Percentiles rank a stretch among this genome's conserved stretches.
Conservation (phyloP, 2,329 filamentous ascomycete genomes). For the Akanthomyces uredinophilus region DNA sequence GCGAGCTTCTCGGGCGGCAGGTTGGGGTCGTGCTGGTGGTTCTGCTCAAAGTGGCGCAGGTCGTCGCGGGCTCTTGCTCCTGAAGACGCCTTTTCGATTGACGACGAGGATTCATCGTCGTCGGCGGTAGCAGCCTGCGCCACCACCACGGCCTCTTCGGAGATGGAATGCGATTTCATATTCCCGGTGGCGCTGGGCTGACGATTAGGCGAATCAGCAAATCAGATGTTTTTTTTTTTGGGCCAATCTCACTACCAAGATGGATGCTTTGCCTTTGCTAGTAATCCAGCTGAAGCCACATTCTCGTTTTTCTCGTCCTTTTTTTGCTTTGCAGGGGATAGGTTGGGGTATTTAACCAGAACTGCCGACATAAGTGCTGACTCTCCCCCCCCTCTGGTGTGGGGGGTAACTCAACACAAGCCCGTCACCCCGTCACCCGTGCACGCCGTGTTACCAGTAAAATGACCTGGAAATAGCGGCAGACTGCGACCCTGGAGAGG, state of each 20-base stretch:
- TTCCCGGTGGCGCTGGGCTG: neutral
- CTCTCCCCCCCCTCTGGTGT: neutral
- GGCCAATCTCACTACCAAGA: too few species aligned
- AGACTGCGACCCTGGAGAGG: slow-evolving; percentile 20
- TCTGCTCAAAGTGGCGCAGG: slow-evolving; percentile 27
- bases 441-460: too few species aligned
- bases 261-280: neutral
- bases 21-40: slow-evolving; percentile 32
- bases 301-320: neutral
- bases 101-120: neutral
- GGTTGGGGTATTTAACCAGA: neutral
- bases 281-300: neutral
- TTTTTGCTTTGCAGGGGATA: neutral
- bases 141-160: neutral
- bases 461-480: slow-evolving; percentile 6
- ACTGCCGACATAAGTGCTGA: neutral
- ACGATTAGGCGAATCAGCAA: neutral
- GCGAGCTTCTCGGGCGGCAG: slow-evolving; percentile 29
- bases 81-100: neutral
- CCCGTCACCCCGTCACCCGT: neutral
- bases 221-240: too few species aligned
- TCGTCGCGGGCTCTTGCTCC: slow-evolving; percentile 3
- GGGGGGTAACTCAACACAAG: neutral
- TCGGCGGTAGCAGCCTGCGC: neutral
- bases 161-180: neutral